These are phyloP conservation scores for Hypericum androsaemum DNA, from an alignment of 345 rosid genomes.

Conservation along the genomic window DNA sequence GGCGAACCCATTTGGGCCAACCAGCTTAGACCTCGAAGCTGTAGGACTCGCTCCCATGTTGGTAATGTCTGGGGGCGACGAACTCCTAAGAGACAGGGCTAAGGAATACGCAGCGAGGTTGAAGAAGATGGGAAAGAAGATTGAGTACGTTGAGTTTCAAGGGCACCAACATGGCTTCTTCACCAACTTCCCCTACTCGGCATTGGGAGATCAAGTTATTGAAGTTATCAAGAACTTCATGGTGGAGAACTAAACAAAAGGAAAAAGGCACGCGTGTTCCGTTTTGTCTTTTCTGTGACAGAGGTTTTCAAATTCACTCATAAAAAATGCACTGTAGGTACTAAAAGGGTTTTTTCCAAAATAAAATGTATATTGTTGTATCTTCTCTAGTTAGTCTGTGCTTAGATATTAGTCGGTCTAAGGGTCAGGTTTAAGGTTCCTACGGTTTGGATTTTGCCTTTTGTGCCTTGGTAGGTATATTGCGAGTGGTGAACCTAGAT, in stretches of 20 bases:
- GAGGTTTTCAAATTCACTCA: too few relatives aligned
- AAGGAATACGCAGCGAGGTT: constrained; percentile 36
- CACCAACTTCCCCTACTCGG: constrained; percentile 38
- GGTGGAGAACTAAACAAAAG: constrained; percentile 5
- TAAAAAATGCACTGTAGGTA: too few relatives aligned
- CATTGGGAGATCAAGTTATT: constrained; percentile 32
- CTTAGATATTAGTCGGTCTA: too few relatives aligned
- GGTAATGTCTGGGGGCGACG: constrained; percentile 40
- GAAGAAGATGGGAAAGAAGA: constrained; percentile 32
- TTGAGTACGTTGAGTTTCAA: constrained; percentile 39
- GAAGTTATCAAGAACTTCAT: constrained; percentile 30
- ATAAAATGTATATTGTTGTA: too few relatives aligned
- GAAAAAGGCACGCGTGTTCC: too few relatives aligned
- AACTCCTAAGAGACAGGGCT: constrained; percentile 39
- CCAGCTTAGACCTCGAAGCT: constrained; percentile 24
- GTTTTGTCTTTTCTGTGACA: too few relatives aligned
- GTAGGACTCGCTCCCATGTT: constrained; percentile 36
- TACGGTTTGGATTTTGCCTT: too few relatives aligned
- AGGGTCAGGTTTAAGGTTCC: too few relatives aligned
- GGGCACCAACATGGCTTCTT: constrained; percentile 54
- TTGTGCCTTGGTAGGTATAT: too few relatives aligned
- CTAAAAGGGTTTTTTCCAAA: too few relatives aligned
- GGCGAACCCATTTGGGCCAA: constrained; percentile 51
- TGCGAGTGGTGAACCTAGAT: too few relatives aligned
- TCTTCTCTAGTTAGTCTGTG: too few relatives aligned